Base-by-base conservation (phyloP, 2,329 filamentous ascomycete species). In the Amesomyces nigricolor region DNA sequence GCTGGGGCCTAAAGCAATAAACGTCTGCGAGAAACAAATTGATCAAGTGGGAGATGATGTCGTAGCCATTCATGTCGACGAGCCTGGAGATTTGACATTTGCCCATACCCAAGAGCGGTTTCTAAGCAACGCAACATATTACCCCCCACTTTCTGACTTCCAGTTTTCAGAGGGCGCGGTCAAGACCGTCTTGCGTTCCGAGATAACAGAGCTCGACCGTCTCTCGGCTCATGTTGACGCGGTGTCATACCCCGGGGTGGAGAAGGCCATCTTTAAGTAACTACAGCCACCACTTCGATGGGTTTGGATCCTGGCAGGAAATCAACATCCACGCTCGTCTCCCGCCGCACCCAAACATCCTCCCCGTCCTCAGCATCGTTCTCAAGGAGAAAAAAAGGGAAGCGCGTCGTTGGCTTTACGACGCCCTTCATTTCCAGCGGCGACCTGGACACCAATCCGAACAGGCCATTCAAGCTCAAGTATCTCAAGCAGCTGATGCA, bases 401-500 rank as follows among this genome's bases (percentile, higher is more conserved):
- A 14, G 9, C 37, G 51, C 10, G 45, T 66, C 2, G 54, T 66
- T 43, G 63, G 64, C 19, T 66, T 65, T 38, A 66, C 62, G 16
- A 61, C 51, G 29, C 56, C 56, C 6, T 72, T 65, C 48, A 64
- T 73, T 11, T 60, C 67, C 10, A 70, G 70, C 17, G 71, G 70
- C n/a, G 71, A 64, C 2, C 56, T 72, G 68, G 40, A 38, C 32
- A 14, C 13, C 42, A 40, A 66, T 51, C 61, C 45, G 40, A 58
- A 63, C 5, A 63, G 67, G 8, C 47, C 63, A 3, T 73, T 73
- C 48, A 66, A 63, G 52, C 61, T 74, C 1, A 47, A 67, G 49
- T 73, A 68, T 67, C 58, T 74, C 0, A 57, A 62, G 19, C 70
- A 74, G 54, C 65, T 74, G 1, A 67, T 64, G 1, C 4, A 61